Base-by-base conservation (phyloP, 176 grass and related monocot genomes). In the Zizania latifolia region DNA sequence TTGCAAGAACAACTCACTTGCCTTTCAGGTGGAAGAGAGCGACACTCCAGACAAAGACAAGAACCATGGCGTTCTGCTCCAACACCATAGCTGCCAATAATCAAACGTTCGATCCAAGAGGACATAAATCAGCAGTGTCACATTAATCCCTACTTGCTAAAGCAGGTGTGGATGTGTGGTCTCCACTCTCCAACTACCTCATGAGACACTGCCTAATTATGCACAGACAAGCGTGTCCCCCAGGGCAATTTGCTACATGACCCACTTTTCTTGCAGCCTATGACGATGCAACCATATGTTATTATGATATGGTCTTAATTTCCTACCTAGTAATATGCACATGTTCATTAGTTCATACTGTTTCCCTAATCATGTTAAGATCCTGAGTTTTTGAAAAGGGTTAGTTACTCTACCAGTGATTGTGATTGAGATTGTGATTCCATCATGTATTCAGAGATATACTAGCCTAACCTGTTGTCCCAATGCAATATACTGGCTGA, bases 251-350 rank as follows among this genome's bases (percentile, higher is more conserved):
- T 60, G 61, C 53, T 68, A 34, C 48, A 59, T 60, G 54, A 2
- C 5, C 24, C 22, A 24, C 54, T 40, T 77, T 71, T 66, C 65
- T 65, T 58, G 46, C 36, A 32, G 38, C 30, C 44, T 63, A 77
- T 65, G 46, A 65, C 31, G 30, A 14, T 59, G 23, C 37, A 72
- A 31, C 59, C 73, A 40, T 66, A 88, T 23, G 68, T 43, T 68
- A 61, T 32, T 66, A 83, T 29, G 68, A 69, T 74, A 61, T 31
- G 58, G 36, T 87, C 23, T 77, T 78, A 38, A 76, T 79, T 83
- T 74, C 53, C 62, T 56, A 83, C 86, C 86, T 62, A 83, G 83
- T 74, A 83, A 88, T 74, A 36, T 10, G 61, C 80, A 79, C 80
- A 88, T 79, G 62, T n/a, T 69, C 53, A 33, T 13, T 48, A 62